These are phyloP conservation scores for Rhynchospora tenuis DNA, from an alignment of 176 grass and related monocot genomes.

Conservation along the genomic window DNA sequence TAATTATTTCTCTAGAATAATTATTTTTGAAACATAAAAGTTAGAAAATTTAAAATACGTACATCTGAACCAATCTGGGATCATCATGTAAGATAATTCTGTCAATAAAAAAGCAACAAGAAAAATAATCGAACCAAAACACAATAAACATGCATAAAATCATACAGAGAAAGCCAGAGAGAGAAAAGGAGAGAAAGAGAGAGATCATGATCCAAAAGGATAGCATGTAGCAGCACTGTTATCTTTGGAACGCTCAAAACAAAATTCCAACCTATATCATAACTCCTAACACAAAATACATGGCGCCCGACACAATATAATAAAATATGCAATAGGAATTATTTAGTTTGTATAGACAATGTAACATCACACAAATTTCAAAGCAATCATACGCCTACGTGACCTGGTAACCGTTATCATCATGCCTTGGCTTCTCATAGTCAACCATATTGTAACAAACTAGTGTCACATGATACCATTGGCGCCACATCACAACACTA, in stretches of 20 bases:
- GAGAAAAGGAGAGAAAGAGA: not conserved
- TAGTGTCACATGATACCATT: constrained; percentile 40
- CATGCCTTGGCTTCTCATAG: constrained; percentile 25
- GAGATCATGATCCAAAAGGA: not conserved
- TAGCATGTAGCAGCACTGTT: constrained; percentile 27
- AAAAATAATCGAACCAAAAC: not conserved
- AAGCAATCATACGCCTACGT: constrained; percentile 24
- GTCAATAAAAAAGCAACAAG: not conserved
- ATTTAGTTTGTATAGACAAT: not conserved
- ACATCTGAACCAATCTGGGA: not conserved
- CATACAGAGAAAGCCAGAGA: not conserved
- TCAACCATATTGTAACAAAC: constrained; percentile 50
- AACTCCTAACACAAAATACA: constrained; percentile 65
- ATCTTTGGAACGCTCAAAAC: constrained; percentile 43
- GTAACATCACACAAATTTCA: constrained; percentile 35
- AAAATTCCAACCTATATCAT: constrained; percentile 46
- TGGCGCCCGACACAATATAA: constrained; percentile 33
- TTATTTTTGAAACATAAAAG: not conserved
- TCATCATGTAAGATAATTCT: not conserved
- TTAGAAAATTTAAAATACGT: not conserved
- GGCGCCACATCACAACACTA: constrained; percentile 24
- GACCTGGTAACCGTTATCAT: constrained; percentile 34
- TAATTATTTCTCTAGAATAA: not conserved
- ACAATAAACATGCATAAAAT: constrained; percentile 4
- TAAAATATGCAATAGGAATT: not conserved